These are phyloP conservation scores for Boletus tylopilopsis DNA, from an alignment of 768 basidiomycete species.

Conservation along the genomic window DNA sequence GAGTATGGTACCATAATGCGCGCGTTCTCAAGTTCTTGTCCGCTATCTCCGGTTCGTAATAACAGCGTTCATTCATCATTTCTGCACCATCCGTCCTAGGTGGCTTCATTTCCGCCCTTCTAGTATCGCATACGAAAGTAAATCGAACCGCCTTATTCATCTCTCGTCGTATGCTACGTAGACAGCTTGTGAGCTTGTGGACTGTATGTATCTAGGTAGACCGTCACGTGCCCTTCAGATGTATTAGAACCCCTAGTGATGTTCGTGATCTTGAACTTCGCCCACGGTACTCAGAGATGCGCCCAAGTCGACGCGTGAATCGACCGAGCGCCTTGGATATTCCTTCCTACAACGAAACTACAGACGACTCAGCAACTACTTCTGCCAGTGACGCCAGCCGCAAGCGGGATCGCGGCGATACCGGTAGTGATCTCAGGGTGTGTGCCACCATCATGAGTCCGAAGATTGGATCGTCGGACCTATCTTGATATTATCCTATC, in stretches of 20 bases:
- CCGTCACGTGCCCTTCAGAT: background rate
- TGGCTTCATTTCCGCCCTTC: conserved; percentile 9
- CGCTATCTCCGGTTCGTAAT: conserved; percentile 13
- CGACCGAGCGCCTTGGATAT: conserved; percentile 56
- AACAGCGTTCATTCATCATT: conserved; percentile 3
- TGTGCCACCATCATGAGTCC: conserved; percentile 1
- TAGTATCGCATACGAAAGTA: conserved; percentile 1
- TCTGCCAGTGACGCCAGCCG: conserved; percentile 29
- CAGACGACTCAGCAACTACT: conserved; percentile 22
- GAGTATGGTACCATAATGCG: conserved; percentile 16
- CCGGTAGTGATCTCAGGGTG: conserved; percentile 15
- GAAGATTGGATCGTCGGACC: background rate
- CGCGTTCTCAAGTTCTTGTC: conserved; percentile 1
- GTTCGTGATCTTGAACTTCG: too few species aligned
- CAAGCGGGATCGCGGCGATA: conserved; percentile 22
- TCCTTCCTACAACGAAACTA: conserved; percentile 41
- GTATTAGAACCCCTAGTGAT: too few species aligned
- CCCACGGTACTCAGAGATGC: too few species aligned
- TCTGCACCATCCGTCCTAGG: conserved; percentile 5
- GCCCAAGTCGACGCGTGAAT: conserved; percentile 23
- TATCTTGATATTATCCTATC: background rate
- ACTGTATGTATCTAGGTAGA: conserved; percentile 16
- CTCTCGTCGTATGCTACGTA: conserved; percentile 9
- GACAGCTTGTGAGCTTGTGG: conserved; percentile 9
- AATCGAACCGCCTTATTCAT: conserved; percentile 9